Evolutionary conservation across 305 asterid species (phyloP), one percentile per base, ranked within the genome.

Genomic region (Plantago lanceolata): DNA sequence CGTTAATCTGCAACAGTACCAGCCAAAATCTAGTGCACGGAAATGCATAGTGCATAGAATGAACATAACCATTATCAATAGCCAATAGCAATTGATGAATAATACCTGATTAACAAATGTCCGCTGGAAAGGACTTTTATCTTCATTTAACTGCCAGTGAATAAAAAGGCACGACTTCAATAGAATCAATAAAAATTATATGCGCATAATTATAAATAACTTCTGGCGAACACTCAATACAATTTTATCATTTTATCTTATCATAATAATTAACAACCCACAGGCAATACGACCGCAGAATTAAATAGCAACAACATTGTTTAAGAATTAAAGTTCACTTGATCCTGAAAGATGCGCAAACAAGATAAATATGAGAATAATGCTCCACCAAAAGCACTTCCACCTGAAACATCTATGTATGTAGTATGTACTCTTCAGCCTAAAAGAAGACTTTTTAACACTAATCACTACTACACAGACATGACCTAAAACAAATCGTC

Each of bases 41-140:
- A 61, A 57, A n/a, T 56, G 59, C 24, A 54, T 21, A 54, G 40
- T 33, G 40, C 16, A 11, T 40, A 40, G 47, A 9, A 16, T 40
- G 3, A 13, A 1, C 15, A 0, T 3, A 12, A 3, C 55, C 51
- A 28, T 58, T 24, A 61, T 55, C 44, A 29, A 59, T 48, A 69
- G 65, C 15, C 64, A 72, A 63, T 19, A 52, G 62, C 63, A 71
- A 24, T 68, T 69, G 49, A 61, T 43, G 64, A 62, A n/a, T 11
- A 59, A 17, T 83, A 90, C 99, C 99, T 94, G 99, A 76, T 86
- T 90, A 69, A 88, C 97, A 77, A 90, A 94, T 74, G 96, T 90
- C 71, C 97, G 78, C 70, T 88, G 99, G 77, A 88, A 94, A 68
- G 99, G 99, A 75, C 99, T 94, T 75, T 82, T 94, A 67, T 85